These are phyloP conservation scores for Candida sakaeoensis DNA, from an alignment of 805 yeast species.

Conservation along the genomic window DNA sequence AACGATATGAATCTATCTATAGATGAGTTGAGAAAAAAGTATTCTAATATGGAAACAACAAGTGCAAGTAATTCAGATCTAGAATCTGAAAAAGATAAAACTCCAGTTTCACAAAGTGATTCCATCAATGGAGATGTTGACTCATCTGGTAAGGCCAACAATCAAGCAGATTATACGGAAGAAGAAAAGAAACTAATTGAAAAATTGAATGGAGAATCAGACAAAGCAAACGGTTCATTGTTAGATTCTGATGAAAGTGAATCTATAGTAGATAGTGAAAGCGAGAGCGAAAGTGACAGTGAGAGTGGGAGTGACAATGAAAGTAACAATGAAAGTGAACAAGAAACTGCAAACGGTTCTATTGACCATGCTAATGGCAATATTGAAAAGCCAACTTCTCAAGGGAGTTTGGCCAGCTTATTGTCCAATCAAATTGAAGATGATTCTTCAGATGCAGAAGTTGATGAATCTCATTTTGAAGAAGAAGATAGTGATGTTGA, in stretches of 20 bases:
- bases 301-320: no score
- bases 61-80: slow-evolving; percentile 9
- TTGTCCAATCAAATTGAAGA: slow-evolving; percentile 14
- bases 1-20: slow-evolving; percentile 51
- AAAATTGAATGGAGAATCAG: slow-evolving; percentile 14
- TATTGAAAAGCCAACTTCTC: neutral
- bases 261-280: slow-evolving; percentile 9
- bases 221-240: slow-evolving; percentile 3
- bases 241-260: slow-evolving; percentile 10
- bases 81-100: slow-evolving; percentile 13
- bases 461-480: slow-evolving; percentile 4
- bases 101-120: slow-evolving; percentile 12
- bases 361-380: neutral
- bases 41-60: slow-evolving; percentile 40
- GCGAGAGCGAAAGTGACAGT: slow-evolving; percentile 3
- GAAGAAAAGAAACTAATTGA: slow-evolving; percentile 30
- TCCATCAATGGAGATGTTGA: no score
- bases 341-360: neutral
- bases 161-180: slow-evolving; percentile 21
- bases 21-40: slow-evolving; percentile 55
- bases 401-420: slow-evolving; percentile 8
- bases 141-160: no score
- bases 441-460: slow-evolving; percentile 10
- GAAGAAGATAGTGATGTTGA: slow-evolving; percentile 9
- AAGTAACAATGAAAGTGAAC: neutral